Base-by-base conservation (phyloP, 306 rosid genomes). In the Prunus dulcis region DNA sequence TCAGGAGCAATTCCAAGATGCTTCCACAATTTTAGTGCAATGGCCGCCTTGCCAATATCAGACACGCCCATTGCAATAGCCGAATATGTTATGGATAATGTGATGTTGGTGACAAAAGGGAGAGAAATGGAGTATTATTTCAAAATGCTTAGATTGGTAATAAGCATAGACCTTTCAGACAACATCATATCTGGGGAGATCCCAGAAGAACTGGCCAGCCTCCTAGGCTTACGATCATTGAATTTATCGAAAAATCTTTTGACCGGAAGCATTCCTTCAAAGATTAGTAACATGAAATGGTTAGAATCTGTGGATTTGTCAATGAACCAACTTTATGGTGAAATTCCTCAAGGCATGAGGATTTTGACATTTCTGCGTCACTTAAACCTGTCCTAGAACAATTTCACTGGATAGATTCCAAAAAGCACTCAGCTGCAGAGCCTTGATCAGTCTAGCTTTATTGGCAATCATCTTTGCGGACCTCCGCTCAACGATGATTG, bases 341-440 rank as follows among this genome's bases (percentile, higher is more conserved):
- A 65, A 64, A 53, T 72, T 22, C 73, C 82, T 3, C 32, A 22
- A 23, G 55, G 73, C 73, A 25, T 64, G 22, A 18, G 68, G 1
- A 72, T 64, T 2, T 41, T 79, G 30, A 23, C 77, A 10, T 55
- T 52, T 47, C 13, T 72, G 28, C 43, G 32, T 43, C 38, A 43
- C n/a, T 64, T 79, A 58, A 72, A 79, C 50, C 27, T 79, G 78
- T 79, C 82, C 2, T 28, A 41, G 51, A 79, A 79, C 55, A 72
- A 55, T 43, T 13, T 78, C 27, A 45, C 30, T 0, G 76, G 81
- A n/a, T 45, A 15, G 3, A 71, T 78, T 71, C 82, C 82, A 1
- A 57, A 23, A 9, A 45, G 80, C 25, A 68, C 74, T 41, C 62
- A 76, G 32, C 69, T 76, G 17, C 75, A 76, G n/a, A 30, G 61